Evolutionary conservation across 805 yeast genomes (phyloP).

Genomic region (Metschnikowia aberdeeniae): DNA sequence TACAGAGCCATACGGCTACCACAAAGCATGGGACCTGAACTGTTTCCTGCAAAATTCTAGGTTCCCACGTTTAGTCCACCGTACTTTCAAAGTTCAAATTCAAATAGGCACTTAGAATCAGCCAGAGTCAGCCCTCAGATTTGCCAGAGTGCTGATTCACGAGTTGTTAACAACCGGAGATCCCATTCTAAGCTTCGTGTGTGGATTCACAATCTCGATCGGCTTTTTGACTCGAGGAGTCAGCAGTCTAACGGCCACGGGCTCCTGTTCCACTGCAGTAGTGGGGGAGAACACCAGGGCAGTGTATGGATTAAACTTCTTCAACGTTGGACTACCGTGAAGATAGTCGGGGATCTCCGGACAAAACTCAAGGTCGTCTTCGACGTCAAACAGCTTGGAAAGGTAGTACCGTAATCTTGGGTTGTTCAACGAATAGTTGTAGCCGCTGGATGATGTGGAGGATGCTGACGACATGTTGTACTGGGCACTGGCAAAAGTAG

Average conservation of each 20-base stretch:
- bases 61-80: too few relatives aligned
- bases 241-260: conserved; percentile 22
- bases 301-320: conserved; percentile 65
- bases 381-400: conserved; percentile 57
- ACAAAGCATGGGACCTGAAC: conserved; percentile 8
- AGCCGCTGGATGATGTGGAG: conserved; percentile 10
- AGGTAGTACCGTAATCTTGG: conserved; percentile 53
- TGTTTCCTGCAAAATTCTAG: too few relatives aligned
- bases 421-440: conserved; percentile 40
- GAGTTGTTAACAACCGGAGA: conserved; percentile 32
- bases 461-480: conserved; percentile 18
- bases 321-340: conserved; percentile 29
- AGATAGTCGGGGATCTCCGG: conserved; percentile 49
- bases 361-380: conserved; percentile 63
- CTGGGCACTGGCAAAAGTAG: conserved; percentile 27
- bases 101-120: neutral
- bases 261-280: conserved; percentile 17
- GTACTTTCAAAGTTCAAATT: too few relatives aligned
- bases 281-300: conserved; percentile 58
- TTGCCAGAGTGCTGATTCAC: conserved; percentile 16
- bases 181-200: conserved; percentile 51
- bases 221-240: conserved; percentile 60
- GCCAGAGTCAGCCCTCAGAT: conserved; percentile 2
- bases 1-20: conserved; percentile 9
- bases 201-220: conserved; percentile 60